A percentile compares a stretch with the other conserved stretches of the same genome.
Conservation (phyloP, 148 eudicot species). For the Hydrangea macrophylla region DNA sequence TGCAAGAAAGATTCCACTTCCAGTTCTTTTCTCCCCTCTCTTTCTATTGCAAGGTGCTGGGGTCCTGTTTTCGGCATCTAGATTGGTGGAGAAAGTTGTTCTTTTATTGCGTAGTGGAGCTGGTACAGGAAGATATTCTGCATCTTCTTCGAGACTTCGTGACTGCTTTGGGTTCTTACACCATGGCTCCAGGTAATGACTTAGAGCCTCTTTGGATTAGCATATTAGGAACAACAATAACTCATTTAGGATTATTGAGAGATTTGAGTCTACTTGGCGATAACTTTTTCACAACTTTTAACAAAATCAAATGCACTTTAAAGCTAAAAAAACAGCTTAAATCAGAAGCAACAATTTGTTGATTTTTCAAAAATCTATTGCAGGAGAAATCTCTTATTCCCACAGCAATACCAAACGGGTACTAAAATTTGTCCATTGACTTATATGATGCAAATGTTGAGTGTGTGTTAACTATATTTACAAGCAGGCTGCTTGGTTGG, state of each 20-base stretch:
- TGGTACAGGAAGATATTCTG: conserved; percentile 55
- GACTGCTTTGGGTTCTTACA: conserved; percentile 84
- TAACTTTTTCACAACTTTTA: too few species aligned
- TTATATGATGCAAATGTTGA: neutral
- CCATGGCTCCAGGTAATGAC: conserved; percentile 80
- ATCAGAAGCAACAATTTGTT: too few species aligned
- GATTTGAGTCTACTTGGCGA: too few species aligned
- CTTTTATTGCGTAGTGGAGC: conserved; percentile 53
- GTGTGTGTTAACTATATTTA: conserved; percentile 6
- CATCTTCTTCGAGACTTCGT: conserved; percentile 51
- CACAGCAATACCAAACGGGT: too few species aligned
- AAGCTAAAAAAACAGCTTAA: too few species aligned
- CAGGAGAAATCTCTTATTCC: too few species aligned
- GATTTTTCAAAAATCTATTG: too few species aligned
- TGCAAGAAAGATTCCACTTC: conserved; percentile 66
- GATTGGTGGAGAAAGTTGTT: conserved; percentile 67
- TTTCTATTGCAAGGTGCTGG: conserved; percentile 80
- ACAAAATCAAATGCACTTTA: too few species aligned
- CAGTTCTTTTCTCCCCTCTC: conserved; percentile 74
- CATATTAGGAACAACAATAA: too few species aligned
- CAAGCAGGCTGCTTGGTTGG: conserved; percentile 85
- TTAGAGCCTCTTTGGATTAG: too few species aligned
- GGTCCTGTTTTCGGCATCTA: conserved; percentile 59
- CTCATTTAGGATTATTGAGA: too few species aligned
- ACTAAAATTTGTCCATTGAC: conserved; percentile 1